A percentile compares a stretch with the other conserved stretches of the same genome.
phyloP scores from a whole-genome alignment of 208 protist genomes.

The Leishmania braziliensis region DNA sequence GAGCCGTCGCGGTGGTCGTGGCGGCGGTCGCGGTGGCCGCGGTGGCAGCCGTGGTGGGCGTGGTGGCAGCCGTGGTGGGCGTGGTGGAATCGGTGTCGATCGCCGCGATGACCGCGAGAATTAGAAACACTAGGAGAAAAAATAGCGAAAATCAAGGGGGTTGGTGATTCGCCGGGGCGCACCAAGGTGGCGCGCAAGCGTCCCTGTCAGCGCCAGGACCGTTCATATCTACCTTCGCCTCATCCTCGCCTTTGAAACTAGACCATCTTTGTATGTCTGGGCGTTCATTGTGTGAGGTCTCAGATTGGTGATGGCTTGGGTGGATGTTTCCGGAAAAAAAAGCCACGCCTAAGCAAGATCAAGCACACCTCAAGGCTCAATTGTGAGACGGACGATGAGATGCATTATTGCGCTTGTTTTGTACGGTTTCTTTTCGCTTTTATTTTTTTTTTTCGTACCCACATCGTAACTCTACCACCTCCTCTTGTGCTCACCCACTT shows the following conservation, averaged over 20 bases:
- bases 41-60: conserved; percentile 32
- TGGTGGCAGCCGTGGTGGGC: conserved; percentile 35
- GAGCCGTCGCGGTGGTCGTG: conserved; percentile 36
- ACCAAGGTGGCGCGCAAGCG: background rate
- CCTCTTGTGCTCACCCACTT: conserved; percentile 1
- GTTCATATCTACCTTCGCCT: background rate
- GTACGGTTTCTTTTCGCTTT: conserved; percentile 22
- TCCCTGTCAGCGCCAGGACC: background rate
- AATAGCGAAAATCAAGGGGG: background rate
- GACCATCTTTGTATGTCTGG: background rate
- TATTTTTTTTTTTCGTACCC: background rate
- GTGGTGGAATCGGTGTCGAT: conserved; percentile 33
- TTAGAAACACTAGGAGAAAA: background rate
- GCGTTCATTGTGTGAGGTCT: background rate
- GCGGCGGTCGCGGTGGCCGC: conserved; percentile 34
- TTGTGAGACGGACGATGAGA: background rate
- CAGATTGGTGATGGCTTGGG: background rate
- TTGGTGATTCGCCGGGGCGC: background rate
- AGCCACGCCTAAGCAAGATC: background rate
- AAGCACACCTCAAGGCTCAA: background rate
- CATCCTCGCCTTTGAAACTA: background rate
- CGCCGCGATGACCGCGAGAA: conserved; percentile 33
- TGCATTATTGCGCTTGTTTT: conserved; percentile 5
- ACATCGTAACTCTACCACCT: background rate
- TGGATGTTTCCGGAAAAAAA: background rate